Evolutionary conservation across 2,329 filamentous ascomycete species (phyloP).

Genomic region (Whalleya microplaca): DNA sequence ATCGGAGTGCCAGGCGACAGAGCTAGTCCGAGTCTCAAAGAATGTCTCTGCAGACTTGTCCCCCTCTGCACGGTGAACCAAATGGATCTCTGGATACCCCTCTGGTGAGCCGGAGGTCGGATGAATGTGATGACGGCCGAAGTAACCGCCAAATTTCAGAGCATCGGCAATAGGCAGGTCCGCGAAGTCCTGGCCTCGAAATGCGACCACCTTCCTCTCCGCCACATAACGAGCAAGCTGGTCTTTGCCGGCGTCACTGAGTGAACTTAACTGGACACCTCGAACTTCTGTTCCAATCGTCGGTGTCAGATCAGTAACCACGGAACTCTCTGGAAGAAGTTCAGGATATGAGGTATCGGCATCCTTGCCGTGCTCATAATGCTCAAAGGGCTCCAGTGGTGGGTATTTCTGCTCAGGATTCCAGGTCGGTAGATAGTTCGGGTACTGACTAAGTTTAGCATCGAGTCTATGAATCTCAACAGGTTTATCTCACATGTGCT

Average conservation of each 20-base stretch:
- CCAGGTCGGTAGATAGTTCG: constrained; percentile 76
- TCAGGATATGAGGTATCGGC: constrained; percentile 72
- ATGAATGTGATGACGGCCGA: constrained; percentile 81
- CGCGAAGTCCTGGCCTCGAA: constrained; percentile 75
- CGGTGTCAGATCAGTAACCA: constrained; percentile 67
- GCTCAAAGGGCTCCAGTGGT: constrained; percentile 70
- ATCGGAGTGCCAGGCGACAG: constrained; percentile 87
- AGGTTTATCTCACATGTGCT: constrained; percentile 26
- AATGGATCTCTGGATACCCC: constrained; percentile 74
- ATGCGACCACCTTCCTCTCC: constrained; percentile 77
- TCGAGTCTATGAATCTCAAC: neutral
- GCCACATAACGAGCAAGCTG: constrained; percentile 77
- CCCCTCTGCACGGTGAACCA: constrained; percentile 74
- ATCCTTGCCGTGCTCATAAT: constrained; percentile 76
- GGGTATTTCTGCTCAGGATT: constrained; percentile 65
- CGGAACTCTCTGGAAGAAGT: constrained; percentile 59
- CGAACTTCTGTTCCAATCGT: constrained; percentile 74
- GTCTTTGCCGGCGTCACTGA: constrained; percentile 72
- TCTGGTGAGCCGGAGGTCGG: constrained; percentile 76
- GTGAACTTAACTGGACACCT: constrained; percentile 71
- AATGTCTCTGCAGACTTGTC: constrained; percentile 64
- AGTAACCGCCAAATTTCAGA: constrained; percentile 72
- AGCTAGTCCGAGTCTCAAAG: constrained; percentile 71
- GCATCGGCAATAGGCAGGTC: constrained; percentile 72
- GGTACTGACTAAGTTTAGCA: constrained; percentile 52